Conservation (phyloP, 2,329 filamentous ascomycete genomes). For the Neofusicoccum ribis region DNA sequence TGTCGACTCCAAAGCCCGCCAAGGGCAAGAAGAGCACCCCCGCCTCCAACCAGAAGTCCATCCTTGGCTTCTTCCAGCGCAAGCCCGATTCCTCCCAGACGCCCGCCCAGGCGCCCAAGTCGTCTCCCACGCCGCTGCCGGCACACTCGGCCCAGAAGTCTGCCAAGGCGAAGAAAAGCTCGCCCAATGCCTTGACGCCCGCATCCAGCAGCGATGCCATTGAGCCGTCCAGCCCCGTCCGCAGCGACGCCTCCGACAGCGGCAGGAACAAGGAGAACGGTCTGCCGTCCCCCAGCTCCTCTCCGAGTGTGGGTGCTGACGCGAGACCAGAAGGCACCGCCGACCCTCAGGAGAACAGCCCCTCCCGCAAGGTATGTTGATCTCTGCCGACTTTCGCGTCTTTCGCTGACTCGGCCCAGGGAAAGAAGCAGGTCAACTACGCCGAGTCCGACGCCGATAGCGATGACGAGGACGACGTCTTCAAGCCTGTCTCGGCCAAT, state of each 20-base stretch:
- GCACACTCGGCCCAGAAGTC: not conserved
- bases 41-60: constrained; percentile 64
- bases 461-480: constrained; percentile 69
- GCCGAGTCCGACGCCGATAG: constrained; percentile 16
- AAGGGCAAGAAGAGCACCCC: constrained; percentile 49
- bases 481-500: constrained; percentile 55
- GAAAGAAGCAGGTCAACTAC: constrained; percentile 37
- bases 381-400: not conserved
- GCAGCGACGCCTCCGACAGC: constrained; percentile 53
- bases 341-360: constrained; percentile 62
- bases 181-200: constrained; percentile 61
- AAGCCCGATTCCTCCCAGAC: constrained; percentile 51
- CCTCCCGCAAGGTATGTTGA: constrained; percentile 70
- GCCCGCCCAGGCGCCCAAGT: constrained; percentile 14
- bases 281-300: constrained; percentile 40
- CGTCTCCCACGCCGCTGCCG: constrained; percentile 33
- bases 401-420: constrained; percentile 37
- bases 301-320: constrained; percentile 44
- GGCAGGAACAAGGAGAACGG: constrained; percentile 57
- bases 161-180: constrained; percentile 27
- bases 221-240: constrained; percentile 67
- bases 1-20: constrained; percentile 43
- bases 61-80: constrained; percentile 78
- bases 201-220: constrained; percentile 77
- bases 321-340: constrained; percentile 45